phyloP scores from a whole-genome alignment of 495 filamentous ascomycete genomes.

The Xylaria palmicola region DNA sequence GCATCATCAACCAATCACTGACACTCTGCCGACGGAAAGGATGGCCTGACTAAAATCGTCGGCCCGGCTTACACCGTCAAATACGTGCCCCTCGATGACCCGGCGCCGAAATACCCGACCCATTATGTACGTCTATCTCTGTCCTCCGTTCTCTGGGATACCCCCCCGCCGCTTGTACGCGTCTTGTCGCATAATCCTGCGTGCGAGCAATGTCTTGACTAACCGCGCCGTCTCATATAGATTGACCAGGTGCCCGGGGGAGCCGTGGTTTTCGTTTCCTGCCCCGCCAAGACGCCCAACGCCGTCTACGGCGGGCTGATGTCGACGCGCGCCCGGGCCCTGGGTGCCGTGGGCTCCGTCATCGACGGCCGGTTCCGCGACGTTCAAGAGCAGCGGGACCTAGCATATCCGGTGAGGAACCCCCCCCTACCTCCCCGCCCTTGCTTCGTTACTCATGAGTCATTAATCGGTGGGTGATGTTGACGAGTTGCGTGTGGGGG shows the following conservation, averaged over 20 bases:
- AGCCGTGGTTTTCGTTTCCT: constrained; percentile 57
- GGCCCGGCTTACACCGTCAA: constrained; percentile 60
- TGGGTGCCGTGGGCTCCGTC: constrained; percentile 44
- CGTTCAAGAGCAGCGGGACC: constrained; percentile 56
- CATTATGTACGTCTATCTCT: constrained; percentile 46
- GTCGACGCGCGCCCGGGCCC: constrained; percentile 52
- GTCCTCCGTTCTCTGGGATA: no score
- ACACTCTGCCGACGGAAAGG: no score
- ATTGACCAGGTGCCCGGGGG: constrained; percentile 54
- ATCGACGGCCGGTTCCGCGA: constrained; percentile 62
- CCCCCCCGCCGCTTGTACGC: no score
- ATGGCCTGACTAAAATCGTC: constrained; percentile 52
- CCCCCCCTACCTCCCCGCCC: not conserved
- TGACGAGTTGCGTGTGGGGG: not conserved
- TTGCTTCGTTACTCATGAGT: not conserved
- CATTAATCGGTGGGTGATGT: not conserved
- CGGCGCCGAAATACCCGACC: constrained; percentile 40
- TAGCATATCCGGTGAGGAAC: constrained; percentile 43
- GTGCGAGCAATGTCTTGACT: no score
- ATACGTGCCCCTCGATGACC: constrained; percentile 47
- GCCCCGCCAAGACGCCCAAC: constrained; percentile 50
- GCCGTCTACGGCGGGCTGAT: constrained; percentile 62
- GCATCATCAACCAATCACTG: no score
- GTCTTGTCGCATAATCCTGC: no score
- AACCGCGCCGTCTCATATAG: constrained; percentile 25